Base-by-base conservation (phyloP, 495 filamentous ascomycete species). In the Aspergillus leporis region DNA sequence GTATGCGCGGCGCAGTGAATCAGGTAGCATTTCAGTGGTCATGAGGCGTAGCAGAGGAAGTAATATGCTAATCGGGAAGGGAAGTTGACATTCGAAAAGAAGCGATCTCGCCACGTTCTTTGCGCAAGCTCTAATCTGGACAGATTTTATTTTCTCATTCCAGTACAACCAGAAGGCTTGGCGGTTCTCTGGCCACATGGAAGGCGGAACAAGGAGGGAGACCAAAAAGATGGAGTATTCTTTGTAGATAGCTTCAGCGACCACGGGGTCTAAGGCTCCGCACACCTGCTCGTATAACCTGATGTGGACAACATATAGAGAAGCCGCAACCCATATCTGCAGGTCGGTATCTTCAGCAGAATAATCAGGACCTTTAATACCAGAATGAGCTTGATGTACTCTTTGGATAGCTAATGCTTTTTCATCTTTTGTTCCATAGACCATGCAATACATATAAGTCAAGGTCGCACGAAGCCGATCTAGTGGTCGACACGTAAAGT, bases 371-470 rank as follows among this genome's bases (percentile, higher is more conserved):
- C 74, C 73, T 18, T 67, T 63, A n/a, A 78, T 67, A 10, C 64
- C 30, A 0, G 63, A 55, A 50, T 79, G 73, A 1, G 70, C 74
- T 14, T 64, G 63, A 56, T 77, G 69, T 8, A 75, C 70, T 61
- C 74, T 69, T 16, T 73, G 66, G 30, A 75, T 66, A 36, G 78
- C 65, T 7, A 58, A 51, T 34, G 59, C 51, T 41, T 72, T 75
- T 57, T 79, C 77, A 7, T 66, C 49, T 0, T 61, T 46, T 4
- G 74, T 72, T 4, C 73, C 77, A 51, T 67, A 78, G 8, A 61
- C 60, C 72, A 78, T 76, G 58, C 73, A 76, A 59, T 78, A 79
- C n/a, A n/a, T 63, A 52, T 68, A 78, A 22, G 74, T 75, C 71
- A 79, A 75, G 4, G 73, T 78, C 0, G 77, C 74, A 5, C 74